Evolutionary conservation across 129 eudicot species (phyloP).

Genomic region (Chrysanthemum makinoi): DNA sequence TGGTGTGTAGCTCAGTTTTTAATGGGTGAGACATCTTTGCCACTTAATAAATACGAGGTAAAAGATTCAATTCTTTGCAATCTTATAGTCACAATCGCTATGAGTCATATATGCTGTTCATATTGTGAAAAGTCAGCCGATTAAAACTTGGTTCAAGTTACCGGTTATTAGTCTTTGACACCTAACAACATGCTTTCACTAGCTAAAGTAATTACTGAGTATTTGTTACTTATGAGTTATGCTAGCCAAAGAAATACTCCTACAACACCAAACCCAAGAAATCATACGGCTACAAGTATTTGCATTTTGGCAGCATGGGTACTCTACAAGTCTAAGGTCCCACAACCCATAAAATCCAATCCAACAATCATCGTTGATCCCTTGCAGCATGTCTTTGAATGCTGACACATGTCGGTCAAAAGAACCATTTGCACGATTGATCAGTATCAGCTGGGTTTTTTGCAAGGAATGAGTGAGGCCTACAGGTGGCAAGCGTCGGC

Average conservation of each 20-base stretch:
- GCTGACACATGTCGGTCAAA: slow-evolving; percentile 2
- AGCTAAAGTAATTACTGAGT: no score
- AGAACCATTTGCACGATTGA: background rate
- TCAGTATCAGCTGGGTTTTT: slow-evolving; percentile 10
- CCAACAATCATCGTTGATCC: background rate
- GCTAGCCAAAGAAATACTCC: background rate
- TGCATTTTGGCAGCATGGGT: background rate
- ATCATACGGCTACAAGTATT: background rate
- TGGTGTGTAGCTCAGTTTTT: no score
- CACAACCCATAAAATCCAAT: background rate
- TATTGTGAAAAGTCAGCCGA: no score
- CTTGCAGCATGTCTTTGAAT: background rate
- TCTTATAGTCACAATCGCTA: no score
- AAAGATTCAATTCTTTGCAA: no score
- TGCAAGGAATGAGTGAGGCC: slow-evolving; percentile 1
- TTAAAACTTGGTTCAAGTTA: no score
- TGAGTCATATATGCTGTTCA: no score
- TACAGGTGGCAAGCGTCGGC: slow-evolving; percentile 24
- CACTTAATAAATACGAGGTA: no score
- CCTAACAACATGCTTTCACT: no score
- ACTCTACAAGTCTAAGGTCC: background rate
- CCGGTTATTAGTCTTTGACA: no score
- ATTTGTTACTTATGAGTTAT: no score
- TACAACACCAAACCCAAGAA: background rate
- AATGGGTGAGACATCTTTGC: no score